Evolutionary conservation across 345 rosid species (phyloP).

Genomic region (Angophora floribunda): DNA sequence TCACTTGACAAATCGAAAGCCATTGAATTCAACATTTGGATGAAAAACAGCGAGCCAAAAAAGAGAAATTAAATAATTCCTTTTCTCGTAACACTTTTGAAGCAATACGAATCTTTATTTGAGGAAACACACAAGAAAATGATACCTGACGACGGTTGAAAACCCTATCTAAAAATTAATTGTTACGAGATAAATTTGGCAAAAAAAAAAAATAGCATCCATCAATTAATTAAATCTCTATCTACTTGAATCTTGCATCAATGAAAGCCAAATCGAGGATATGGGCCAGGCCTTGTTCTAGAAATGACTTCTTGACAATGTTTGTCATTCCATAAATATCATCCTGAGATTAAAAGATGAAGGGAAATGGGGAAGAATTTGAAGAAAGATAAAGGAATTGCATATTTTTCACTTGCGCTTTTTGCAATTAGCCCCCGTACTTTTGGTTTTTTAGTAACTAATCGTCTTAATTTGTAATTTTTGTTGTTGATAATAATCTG

Average conservation of each 20-base stretch:
- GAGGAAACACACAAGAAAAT: neutral
- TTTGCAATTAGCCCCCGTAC: neutral
- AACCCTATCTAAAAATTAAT: neutral
- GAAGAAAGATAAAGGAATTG: neutral
- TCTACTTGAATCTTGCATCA: neutral
- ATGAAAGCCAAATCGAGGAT: neutral
- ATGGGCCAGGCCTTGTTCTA: neutral
- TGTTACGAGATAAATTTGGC: neutral
- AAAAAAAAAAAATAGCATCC: neutral
- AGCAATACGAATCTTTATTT: neutral
- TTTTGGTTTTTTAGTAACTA: neutral
- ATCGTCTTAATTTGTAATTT: neutral
- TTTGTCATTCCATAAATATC: neutral
- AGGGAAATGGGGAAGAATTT: neutral
- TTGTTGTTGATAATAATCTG: neutral
- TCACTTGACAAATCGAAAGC: neutral
- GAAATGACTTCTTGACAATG: neutral
- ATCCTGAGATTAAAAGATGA: neutral
- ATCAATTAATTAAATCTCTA: neutral
- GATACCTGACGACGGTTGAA: neutral
- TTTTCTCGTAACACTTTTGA: neutral
- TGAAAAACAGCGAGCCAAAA: neutral
- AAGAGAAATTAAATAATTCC: neutral
- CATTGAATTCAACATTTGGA: neutral
- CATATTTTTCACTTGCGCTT: accelerated